Evolutionary conservation across 805 yeast genomes (phyloP), one percentile per base, ranked within the genome.

Genomic region (Wickerhamiella azyma): DNA sequence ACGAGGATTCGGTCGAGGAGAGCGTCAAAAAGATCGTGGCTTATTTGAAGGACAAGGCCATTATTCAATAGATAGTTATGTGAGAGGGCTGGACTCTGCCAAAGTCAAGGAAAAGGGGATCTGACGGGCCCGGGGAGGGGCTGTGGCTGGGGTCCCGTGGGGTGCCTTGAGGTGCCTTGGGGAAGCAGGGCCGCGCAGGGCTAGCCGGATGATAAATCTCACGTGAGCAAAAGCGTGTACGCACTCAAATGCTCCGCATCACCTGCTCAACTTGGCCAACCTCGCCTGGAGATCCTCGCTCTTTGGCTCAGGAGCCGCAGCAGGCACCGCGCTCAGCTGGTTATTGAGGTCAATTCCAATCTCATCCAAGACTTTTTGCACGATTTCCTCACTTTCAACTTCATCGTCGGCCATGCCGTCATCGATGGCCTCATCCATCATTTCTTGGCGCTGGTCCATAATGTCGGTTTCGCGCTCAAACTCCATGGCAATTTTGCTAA

Each of bases 381-480:
- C 92, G 43, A 88, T 81, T 57, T 86, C 95, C 58, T 88, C 96
- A 3, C 82, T 81, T 61, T 88, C 94, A 19, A 75, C 85, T 53
- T 79, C 82, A 56, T 85, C 96, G 57, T 80, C 85, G 45, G 81
- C 94, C 92, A 92, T 85, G 16, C 92, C 83, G 61, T 89, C 96
- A 60, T 92, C 99, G 56, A 92, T 81, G 16, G 96, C 94, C 60
- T 92, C 98, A 60, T 92, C 98, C 82, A 92, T 92, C 76, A 94
- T 85, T 62, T 94, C 99, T 63, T 94, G 97, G 58, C 94, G 80
- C 66, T 92, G 98, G 63, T 89, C 96, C 97, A 92, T 92, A 55
- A 94, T 68, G 60, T 94, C 98, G 63, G 83, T 85, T 59, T 89
- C 94, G 57, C 76, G 78, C 58, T 92, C 94, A 63, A 92, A 92